Evolutionary conservation across 1,284 basidiomycete genomes (phyloP).

Genomic region (Meira miltonrushii): DNA sequence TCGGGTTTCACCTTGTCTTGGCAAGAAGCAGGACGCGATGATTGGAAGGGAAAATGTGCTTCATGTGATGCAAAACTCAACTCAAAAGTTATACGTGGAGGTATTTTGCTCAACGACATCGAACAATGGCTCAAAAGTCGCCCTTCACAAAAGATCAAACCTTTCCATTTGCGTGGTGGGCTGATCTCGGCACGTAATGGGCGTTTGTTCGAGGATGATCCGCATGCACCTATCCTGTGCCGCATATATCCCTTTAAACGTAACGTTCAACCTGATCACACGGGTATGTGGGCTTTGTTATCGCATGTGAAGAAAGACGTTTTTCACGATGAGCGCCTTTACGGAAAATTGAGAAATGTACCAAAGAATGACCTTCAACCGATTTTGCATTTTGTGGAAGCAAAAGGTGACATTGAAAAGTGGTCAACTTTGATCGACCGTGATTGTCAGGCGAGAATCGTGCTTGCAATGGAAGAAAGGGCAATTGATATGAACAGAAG

Average conservation of each 20-base stretch:
- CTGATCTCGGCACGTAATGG: neutral
- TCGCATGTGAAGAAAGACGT: neutral
- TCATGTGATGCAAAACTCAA: neutral
- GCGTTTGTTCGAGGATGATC: neutral
- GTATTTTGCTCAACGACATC: neutral
- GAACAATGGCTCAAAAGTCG: neutral
- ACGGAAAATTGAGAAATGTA: neutral
- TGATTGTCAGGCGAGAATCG: neutral
- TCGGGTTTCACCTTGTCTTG: neutral
- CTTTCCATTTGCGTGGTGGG: conserved; percentile 2
- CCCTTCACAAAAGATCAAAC: neutral
- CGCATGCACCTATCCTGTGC: conserved; percentile 3
- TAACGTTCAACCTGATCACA: neutral
- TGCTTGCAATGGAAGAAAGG: neutral
- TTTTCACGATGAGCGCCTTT: neutral
- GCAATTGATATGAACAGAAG: conserved; percentile 2
- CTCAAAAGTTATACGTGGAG: neutral
- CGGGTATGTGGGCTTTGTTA: neutral
- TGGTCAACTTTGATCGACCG: neutral
- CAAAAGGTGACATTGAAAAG: neutral
- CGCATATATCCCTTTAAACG: neutral
- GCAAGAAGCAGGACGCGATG: neutral
- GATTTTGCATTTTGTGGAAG: neutral
- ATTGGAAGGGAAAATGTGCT: neutral
- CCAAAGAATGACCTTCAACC: neutral